Conservation (phyloP, 257 asterid genomes). For the Solanum chiquidenum region DNA sequence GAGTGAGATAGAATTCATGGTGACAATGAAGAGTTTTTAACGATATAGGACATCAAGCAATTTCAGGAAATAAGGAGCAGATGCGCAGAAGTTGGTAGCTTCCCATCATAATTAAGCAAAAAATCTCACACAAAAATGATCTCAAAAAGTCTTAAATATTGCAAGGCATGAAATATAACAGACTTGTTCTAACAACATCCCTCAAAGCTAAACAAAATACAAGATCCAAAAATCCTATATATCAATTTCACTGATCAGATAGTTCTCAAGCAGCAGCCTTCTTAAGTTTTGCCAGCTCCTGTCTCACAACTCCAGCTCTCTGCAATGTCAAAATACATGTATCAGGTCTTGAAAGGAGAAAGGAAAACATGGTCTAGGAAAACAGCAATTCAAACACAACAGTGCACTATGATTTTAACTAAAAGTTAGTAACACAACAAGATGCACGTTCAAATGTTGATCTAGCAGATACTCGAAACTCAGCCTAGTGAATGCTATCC, state of each 20-base stretch:
- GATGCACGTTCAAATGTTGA: background rate
- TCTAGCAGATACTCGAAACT: background rate
- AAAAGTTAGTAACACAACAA: background rate
- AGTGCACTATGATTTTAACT: background rate
- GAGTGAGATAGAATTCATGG: background rate
- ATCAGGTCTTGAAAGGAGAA: background rate
- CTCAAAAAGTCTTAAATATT: background rate
- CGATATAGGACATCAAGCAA: background rate
- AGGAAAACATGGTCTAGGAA: background rate
- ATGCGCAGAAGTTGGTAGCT: background rate
- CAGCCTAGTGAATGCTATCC: background rate
- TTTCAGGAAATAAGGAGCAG: background rate
- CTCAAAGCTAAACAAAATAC: background rate
- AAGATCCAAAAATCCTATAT: background rate
- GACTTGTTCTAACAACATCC: background rate
- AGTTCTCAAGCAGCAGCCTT: slow-evolving; percentile 5
- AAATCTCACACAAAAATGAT: background rate
- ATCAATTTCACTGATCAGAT: background rate
- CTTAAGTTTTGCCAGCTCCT: slow-evolving; percentile 79
- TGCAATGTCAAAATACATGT: slow-evolving; percentile 22
- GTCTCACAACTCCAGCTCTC: slow-evolving; percentile 79
- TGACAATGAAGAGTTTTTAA: background rate
- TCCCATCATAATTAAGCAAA: background rate
- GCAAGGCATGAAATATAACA: background rate
- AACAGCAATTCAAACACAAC: background rate